A percentile compares a stretch with the other conserved stretches of the same genome.
Evolutionary conservation across 2,329 filamentous ascomycete genomes (phyloP).

Genomic region (Cytospora chrysosperma): DNA sequence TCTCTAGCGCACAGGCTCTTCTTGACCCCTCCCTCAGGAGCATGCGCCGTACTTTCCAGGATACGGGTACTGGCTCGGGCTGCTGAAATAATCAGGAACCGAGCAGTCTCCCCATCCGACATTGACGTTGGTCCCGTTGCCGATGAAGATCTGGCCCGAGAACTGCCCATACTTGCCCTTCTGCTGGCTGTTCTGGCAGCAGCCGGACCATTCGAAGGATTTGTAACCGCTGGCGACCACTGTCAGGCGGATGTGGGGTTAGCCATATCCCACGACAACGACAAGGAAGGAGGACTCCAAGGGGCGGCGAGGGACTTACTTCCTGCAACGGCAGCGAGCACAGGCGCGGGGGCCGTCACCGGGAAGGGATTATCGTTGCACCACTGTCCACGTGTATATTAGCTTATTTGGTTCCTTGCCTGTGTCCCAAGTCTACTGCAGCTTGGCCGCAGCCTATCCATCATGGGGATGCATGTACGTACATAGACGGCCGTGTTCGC

Average conservation of each 20-base stretch:
- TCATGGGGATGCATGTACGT: neutral
- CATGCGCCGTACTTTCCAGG: neutral
- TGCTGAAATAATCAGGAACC: neutral
- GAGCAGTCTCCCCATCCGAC: slow-evolving; percentile 10
- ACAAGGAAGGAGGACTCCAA: no score
- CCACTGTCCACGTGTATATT: neutral
- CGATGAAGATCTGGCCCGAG: slow-evolving; percentile 10
- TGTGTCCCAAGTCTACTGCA: neutral
- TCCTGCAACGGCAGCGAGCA: neutral
- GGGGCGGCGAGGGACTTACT: neutral
- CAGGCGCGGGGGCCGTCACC: neutral
- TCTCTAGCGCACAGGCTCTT: no score
- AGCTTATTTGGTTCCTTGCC: neutral
- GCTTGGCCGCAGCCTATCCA: neutral
- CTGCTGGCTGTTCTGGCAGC: neutral
- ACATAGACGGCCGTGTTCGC: slow-evolving; percentile 1
- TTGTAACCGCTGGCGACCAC: neutral
- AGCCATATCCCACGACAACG: no score
- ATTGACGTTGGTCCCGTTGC: slow-evolving; percentile 9
- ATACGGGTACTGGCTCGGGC: neutral
- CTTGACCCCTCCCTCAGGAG: no score
- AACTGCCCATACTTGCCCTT: neutral
- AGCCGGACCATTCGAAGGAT: neutral
- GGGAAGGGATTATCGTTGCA: neutral
- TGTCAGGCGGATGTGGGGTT: no score